These are phyloP conservation scores for Ceratocystis diversiconidia DNA, from an alignment of 2,329 filamentous ascomycete genomes.

Conservation along the genomic window DNA sequence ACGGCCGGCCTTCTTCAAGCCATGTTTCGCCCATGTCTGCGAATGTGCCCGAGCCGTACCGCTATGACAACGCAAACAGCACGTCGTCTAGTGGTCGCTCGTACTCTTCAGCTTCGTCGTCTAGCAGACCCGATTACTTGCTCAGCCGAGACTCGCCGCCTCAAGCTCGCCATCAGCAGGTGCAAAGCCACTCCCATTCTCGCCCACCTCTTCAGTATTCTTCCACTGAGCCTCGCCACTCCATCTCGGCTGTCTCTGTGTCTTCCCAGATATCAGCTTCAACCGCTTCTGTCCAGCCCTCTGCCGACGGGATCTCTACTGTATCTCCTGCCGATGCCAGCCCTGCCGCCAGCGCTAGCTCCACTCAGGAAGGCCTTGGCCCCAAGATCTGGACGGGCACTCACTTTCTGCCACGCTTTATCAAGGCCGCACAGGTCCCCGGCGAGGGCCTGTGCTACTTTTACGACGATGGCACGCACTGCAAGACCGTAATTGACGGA, in stretches of 20 bases:
- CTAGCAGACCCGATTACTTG: neutral
- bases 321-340: neutral
- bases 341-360: conserved; percentile 29
- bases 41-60: neutral
- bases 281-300: neutral
- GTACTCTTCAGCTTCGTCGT: neutral
- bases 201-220: neutral
- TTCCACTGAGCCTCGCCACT: conserved; percentile 1
- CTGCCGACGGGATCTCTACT: neutral
- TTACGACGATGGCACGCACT: conserved; percentile 72
- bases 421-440: conserved; percentile 50
- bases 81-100: neutral
- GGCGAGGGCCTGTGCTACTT: conserved; percentile 74
- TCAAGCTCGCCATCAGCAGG: neutral
- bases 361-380: conserved; percentile 45
- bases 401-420: conserved; percentile 52
- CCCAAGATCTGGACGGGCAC: conserved; percentile 57
- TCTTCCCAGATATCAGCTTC: neutral
- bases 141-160: neutral
- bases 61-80: neutral
- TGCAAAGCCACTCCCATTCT: neutral
- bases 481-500: conserved; percentile 71
- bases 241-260: neutral
- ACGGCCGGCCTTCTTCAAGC: neutral
- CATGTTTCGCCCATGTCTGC: conserved; percentile 5